phyloP scores from a whole-genome alignment of 441 rosid species.

The Erodium moschatum region DNA sequence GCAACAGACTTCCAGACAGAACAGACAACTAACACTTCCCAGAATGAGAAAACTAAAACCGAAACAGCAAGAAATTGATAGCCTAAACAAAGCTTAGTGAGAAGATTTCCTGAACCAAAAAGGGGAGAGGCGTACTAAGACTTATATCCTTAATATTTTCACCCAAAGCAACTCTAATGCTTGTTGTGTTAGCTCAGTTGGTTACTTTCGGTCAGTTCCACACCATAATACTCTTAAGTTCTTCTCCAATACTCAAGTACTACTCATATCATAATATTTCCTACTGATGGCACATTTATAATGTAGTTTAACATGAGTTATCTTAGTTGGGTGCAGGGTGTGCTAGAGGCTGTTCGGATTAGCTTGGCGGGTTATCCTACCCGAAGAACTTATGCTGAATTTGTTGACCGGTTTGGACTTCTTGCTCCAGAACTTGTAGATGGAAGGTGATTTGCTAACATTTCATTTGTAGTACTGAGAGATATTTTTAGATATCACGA shows the following conservation, averaged over 20 bases:
- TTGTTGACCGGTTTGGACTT: constrained; percentile 92
- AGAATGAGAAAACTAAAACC: no score
- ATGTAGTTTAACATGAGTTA: constrained; percentile 2
- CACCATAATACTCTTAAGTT: neutral
- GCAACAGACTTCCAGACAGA: no score
- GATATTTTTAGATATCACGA: neutral
- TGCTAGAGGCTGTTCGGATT: constrained; percentile 96
- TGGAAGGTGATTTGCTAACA: constrained; percentile 47
- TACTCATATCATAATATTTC: neutral
- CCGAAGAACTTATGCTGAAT: constrained; percentile 74
- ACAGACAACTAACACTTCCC: no score
- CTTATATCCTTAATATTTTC: no score
- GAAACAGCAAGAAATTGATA: no score
- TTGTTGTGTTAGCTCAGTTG: neutral
- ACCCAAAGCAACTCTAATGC: no score
- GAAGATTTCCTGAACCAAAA: no score
- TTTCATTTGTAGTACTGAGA: constrained; percentile 15
- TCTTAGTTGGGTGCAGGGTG: constrained; percentile 54
- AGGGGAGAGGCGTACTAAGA: no score
- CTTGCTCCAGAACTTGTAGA: constrained; percentile 63
- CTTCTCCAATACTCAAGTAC: neutral
- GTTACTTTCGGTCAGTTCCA: neutral
- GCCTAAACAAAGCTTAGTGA: no score
- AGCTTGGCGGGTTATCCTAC: constrained; percentile 99
- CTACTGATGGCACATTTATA: neutral